These are phyloP conservation scores for Suillus hirtellus DNA, from an alignment of 768 basidiomycete genomes.

Conservation along the genomic window DNA sequence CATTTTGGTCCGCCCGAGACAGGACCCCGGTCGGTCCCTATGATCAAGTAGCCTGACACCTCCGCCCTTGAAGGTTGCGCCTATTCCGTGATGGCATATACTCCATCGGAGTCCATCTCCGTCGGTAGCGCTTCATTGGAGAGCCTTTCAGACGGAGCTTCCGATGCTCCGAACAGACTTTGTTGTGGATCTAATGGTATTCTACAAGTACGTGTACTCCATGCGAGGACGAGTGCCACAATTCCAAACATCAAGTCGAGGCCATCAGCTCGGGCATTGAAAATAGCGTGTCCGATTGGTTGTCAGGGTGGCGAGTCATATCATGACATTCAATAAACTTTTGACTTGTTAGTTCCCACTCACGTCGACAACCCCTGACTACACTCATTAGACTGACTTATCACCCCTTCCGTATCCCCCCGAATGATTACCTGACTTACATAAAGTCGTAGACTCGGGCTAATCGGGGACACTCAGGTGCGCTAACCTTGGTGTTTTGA, in stretches of 20 bases:
- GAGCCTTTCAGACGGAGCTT: fast-evolving
- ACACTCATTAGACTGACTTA: neutral
- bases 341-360: neutral
- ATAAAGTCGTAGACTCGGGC: too few species aligned
- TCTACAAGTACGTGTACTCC: too few species aligned
- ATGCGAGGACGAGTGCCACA: too few species aligned
- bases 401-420: neutral
- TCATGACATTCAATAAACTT: neutral
- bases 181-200: too few species aligned
- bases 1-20: conserved; percentile 4
- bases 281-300: too few species aligned
- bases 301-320: too few species aligned
- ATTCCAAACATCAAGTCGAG: neutral
- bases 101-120: neutral
- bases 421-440: too few species aligned
- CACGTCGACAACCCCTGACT: neutral
- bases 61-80: neutral
- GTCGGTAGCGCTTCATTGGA: neutral
- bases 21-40: conserved; percentile 6
- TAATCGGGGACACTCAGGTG: too few species aligned
- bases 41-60: neutral
- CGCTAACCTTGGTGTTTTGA: too few species aligned
- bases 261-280: neutral
- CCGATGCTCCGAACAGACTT: neutral
- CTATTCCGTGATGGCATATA: neutral